phyloP scores from a whole-genome alignment of 2,329 filamentous ascomycete genomes.

The Thelonectria discophora region DNA sequence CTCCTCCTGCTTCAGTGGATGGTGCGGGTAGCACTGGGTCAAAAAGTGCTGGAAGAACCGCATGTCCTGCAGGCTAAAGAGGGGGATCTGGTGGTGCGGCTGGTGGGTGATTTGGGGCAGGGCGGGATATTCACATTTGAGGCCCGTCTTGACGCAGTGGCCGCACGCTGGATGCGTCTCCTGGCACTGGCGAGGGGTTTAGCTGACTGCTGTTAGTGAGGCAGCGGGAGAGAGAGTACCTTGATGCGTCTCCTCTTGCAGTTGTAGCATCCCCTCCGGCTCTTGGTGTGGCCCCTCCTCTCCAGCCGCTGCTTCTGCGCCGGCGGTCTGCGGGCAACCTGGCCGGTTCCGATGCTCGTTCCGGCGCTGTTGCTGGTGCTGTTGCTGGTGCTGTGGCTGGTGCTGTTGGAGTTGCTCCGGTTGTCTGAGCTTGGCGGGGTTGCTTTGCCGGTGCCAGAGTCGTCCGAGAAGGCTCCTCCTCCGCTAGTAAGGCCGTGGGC shows the following conservation, averaged over 20 bases:
- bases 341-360: conserved; percentile 16
- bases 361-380: conserved; percentile 12
- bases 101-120: conserved; percentile 61
- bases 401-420: conserved; percentile 34
- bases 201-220: conserved; percentile 12
- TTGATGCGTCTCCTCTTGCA: conserved; percentile 74
- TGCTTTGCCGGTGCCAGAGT: conserved; percentile 44
- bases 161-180: conserved; percentile 70
- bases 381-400: conserved; percentile 20
- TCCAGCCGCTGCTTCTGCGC: conserved; percentile 53
- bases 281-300: conserved; percentile 72
- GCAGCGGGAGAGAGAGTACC: conserved; percentile 46
- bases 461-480: conserved; percentile 38
- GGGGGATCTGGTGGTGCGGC: conserved; percentile 65
- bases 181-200: conserved; percentile 61
- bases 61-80: conserved; percentile 72
- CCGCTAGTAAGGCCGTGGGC: conserved; percentile 27
- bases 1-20: conserved; percentile 71
- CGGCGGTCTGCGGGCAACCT: conserved; percentile 28
- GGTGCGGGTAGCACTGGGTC: conserved; percentile 67
- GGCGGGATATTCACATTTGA: conserved; percentile 70
- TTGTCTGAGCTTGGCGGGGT: conserved; percentile 45
- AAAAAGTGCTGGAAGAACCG: conserved; percentile 75
- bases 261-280: conserved; percentile 71
- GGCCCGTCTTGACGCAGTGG: conserved; percentile 69